A percentile compares a stretch with the other conserved stretches of the same genome.
Conservation (phyloP, 176 grass and related monocot species). For the Tuctoria greenei region DNA sequence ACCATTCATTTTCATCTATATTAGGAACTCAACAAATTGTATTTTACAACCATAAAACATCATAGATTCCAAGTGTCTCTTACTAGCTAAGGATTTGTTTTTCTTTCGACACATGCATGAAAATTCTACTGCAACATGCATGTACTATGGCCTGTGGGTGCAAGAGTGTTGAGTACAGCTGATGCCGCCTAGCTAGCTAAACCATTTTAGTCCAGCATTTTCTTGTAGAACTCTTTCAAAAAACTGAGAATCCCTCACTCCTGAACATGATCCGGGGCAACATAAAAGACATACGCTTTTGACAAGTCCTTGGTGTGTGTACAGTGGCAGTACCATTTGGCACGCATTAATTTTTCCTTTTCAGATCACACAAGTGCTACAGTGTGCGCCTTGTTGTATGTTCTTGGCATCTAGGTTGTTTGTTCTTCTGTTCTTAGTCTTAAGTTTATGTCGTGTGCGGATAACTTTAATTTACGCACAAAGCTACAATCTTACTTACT, state of each 20-base stretch:
- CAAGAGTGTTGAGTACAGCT: neutral
- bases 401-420: slow-evolving; percentile 19
- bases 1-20: neutral
- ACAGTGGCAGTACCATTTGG: slow-evolving; percentile 16
- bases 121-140: neutral
- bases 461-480: neutral
- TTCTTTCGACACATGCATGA: neutral
- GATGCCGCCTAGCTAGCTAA: neutral
- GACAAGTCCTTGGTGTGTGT: slow-evolving; percentile 9
- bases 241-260: neutral
- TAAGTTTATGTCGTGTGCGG: neutral
- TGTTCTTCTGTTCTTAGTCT: neutral
- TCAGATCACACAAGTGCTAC: slow-evolving; percentile 21
- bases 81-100: too few species aligned
- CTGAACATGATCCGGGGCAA: neutral
- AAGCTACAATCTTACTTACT: neutral
- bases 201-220: neutral
- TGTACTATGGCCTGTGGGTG: neutral
- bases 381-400: slow-evolving; percentile 35
- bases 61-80: neutral
- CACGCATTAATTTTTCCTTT: slow-evolving; percentile 28
- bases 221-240: neutral
- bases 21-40: neutral
- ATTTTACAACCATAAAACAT: neutral
- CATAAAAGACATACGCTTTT: slow-evolving; percentile 31